phyloP scores from a whole-genome alignment of 2,329 filamentous ascomycete genomes.

The Aspergillus pseudoviridinutans region DNA sequence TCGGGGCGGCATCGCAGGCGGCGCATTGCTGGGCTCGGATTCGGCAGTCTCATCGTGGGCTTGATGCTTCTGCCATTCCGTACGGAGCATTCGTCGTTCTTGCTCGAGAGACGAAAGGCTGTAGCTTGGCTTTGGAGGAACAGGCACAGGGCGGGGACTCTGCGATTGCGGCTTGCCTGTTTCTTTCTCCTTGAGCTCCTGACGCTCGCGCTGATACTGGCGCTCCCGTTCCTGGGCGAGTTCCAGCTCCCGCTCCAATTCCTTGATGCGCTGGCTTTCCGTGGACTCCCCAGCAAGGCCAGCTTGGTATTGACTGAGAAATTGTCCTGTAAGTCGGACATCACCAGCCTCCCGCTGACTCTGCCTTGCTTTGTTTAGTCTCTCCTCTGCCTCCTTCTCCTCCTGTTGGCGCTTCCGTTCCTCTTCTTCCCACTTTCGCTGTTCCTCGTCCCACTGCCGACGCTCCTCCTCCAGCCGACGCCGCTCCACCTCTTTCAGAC shows the following conservation, averaged over 20 bases:
- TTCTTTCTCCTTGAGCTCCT: conserved; percentile 41
- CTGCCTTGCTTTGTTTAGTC: conserved; percentile 63
- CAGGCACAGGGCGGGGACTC: conserved; percentile 29
- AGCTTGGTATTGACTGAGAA: conserved; percentile 79
- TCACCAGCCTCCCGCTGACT: conserved; percentile 60
- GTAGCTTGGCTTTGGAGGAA: conserved; percentile 42
- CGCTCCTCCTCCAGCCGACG: conserved; percentile 3
- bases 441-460: conserved; percentile 47
- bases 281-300: conserved; percentile 55
- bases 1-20: conserved; percentile 25
- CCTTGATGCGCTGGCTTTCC: conserved; percentile 67
- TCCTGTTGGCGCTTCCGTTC: conserved; percentile 68
- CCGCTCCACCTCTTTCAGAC: conserved; percentile 49
- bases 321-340: conserved; percentile 72
- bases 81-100: conserved; percentile 57
- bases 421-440: conserved; percentile 68
- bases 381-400: conserved; percentile 68
- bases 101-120: conserved; percentile 58
- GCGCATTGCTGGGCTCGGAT: background rate
- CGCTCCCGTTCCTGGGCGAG: conserved; percentile 64
- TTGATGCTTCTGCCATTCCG: conserved; percentile 50
- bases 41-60: conserved; percentile 14
- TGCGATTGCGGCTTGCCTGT: conserved; percentile 20
- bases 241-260: conserved; percentile 72
- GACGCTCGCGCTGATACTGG: conserved; percentile 59